Evolutionary conservation across 768 basidiomycete genomes (phyloP), one percentile per base, ranked within the genome.

Genomic region (Cystobasidium ongulense): DNA sequence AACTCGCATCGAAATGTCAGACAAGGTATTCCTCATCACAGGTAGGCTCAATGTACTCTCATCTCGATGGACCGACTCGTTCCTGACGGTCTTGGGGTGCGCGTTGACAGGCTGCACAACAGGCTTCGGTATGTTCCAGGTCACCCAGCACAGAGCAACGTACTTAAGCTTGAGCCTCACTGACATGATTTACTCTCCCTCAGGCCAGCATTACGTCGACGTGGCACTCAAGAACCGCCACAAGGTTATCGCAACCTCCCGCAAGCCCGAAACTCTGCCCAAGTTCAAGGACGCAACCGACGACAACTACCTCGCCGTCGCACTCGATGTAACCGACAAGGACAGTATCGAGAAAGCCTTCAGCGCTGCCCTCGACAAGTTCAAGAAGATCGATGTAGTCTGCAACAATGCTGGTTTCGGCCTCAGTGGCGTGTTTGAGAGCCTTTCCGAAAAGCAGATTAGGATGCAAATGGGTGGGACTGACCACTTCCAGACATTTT

Each of bases 301-400:
- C 62, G 74, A 39, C 8, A 78, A 81, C 50, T 76, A 81, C 25
- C 62, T 78, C 7, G 67, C 77, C 17, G 53, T 80, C 25, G 57
- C 73, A 15, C 77, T 78, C 10, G 81, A 82, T 67, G 79, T 80
- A 29, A 74, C 75, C 1, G 72, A 78, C 39, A 66, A 66, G 10
- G 72, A 76, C 31, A 62, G 73, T 11, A 77, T 81, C 18, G 77
- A 75, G 13, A 77, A 74, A 17, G 80, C 78, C 0, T 78, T 81
- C 15, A 63, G 72, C 5, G 74, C 59, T 1, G 78, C 79, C 8
- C 62, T 78, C 11, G 70, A 71, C 11, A 75, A 67, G 0, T 82
- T 80, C 50, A 81, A 80, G 5, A 63, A 68, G 15, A 76, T 82
- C 1, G 81, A 82, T 63, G 75, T 73, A 17, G 75, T 75, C 15